Conservation (phyloP, 2,329 filamentous ascomycete genomes). For the Diplodia corticola region DNA sequence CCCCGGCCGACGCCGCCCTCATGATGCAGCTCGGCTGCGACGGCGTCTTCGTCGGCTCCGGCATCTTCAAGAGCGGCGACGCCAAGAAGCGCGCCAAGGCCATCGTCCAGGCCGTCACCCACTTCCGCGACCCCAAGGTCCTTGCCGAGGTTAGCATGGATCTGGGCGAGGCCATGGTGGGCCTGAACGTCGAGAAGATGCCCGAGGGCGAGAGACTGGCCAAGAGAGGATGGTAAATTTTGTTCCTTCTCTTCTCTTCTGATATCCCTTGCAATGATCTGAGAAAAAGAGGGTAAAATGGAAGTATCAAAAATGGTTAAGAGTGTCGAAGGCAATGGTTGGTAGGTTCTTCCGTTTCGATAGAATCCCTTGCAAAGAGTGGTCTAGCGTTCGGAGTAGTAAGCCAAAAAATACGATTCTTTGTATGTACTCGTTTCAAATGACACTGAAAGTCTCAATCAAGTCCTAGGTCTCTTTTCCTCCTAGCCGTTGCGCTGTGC, state of each 20-base stretch:
- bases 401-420: not conserved
- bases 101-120: slow-evolving; percentile 91
- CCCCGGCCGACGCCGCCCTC: slow-evolving; percentile 91
- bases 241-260: too few relatives aligned
- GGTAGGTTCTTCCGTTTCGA: not conserved
- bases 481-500: not conserved
- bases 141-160: slow-evolving; percentile 85
- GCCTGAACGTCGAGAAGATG: slow-evolving; percentile 83
- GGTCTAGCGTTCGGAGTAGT: not conserved
- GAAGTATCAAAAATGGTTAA: not conserved
- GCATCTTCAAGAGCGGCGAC: slow-evolving; percentile 96
- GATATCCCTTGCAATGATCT: not conserved
- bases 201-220: slow-evolving; percentile 78
- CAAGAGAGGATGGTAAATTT: slow-evolving; percentile 75
- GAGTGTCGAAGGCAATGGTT: not conserved
- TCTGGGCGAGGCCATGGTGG: slow-evolving; percentile 97
- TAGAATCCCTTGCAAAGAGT: not conserved
- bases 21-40: slow-evolving; percentile 99
- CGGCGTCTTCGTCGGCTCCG: slow-evolving; percentile 93
- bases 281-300: not conserved
- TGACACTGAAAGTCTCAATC: not conserved
- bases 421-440: not conserved
- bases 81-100: slow-evolving; percentile 87
- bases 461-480: not conserved
- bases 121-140: slow-evolving; percentile 82